phyloP scores from a whole-genome alignment of 2,329 filamentous ascomycete species.

The Microsporum audouinii region DNA sequence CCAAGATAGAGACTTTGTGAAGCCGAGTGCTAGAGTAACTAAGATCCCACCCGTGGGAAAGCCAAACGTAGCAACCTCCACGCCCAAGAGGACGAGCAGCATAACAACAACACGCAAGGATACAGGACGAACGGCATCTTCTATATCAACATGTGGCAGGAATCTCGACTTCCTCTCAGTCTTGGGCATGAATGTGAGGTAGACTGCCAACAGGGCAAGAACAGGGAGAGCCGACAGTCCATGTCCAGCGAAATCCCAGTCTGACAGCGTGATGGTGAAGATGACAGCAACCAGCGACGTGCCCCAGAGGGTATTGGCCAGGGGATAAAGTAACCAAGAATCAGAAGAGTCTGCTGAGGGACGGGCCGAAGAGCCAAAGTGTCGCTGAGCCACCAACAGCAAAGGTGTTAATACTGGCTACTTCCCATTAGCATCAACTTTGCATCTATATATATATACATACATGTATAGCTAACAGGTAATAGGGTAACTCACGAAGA shows the following conservation, averaged over 20 bases:
- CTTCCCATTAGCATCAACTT: background rate
- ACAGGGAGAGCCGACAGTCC: constrained; percentile 22
- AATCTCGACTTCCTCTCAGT: background rate
- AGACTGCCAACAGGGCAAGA: constrained; percentile 22
- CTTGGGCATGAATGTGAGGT: constrained; percentile 15
- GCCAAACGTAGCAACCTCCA: constrained; percentile 1
- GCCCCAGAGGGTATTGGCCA: constrained; percentile 18
- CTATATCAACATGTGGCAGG: constrained; percentile 5
- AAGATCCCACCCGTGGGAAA: background rate
- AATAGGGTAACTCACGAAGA: constrained; percentile 5
- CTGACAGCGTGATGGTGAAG: constrained; percentile 19
- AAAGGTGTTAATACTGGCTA: constrained; percentile 27
- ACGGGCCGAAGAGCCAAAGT: constrained; percentile 11
- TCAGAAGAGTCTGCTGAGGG: constrained; percentile 7
- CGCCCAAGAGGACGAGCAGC: constrained; percentile 1
- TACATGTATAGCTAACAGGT: background rate
- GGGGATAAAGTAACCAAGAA: constrained; percentile 9
- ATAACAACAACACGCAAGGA: constrained; percentile 7
- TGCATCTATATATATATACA: background rate
- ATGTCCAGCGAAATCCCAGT: constrained; percentile 19
- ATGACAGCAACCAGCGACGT: constrained; percentile 18
- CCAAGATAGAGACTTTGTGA: constrained; percentile 6
- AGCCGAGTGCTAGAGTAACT: background rate
- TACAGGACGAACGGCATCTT: constrained; percentile 1
- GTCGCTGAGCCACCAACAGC: constrained; percentile 19